A percentile compares a stretch with the other conserved stretches of the same genome.
Conservation (phyloP, 73 alveolate genomes). For the Uronychia binucleata region DNA sequence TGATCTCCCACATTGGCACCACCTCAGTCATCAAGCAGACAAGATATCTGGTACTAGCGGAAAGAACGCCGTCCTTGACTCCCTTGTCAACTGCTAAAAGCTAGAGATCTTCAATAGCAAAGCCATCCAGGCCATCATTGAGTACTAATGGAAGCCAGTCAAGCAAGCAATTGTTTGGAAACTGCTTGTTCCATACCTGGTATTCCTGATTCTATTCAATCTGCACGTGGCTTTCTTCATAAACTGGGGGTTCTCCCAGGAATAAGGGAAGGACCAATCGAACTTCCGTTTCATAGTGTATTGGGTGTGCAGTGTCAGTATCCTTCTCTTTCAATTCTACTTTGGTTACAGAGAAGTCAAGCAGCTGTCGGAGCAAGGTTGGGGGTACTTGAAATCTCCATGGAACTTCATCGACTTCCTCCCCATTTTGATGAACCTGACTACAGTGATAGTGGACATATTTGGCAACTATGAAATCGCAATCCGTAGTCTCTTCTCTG, state of each 20-base stretch:
- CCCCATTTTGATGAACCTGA: conserved; percentile 10
- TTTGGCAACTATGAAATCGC: neutral
- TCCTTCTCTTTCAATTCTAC: conserved; percentile 10
- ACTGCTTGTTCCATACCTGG: neutral
- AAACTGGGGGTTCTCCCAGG: neutral
- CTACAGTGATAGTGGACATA: neutral
- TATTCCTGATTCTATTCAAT: neutral
- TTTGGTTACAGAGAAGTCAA: conserved; percentile 22
- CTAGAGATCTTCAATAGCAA: conserved; percentile 19
- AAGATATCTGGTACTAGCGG: neutral
- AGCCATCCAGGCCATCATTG: conserved; percentile 33
- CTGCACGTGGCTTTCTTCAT: neutral
- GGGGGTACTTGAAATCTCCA: conserved; percentile 21
- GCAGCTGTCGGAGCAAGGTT: neutral
- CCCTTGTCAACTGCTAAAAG: conserved; percentile 18
- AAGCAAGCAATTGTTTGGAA: neutral
- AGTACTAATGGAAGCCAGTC: neutral
- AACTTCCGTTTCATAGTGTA: neutral
- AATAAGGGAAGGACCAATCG: neutral
- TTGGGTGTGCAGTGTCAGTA: neutral
- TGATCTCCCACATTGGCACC: neutral
- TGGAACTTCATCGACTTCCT: conserved; percentile 47
- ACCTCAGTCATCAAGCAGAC: neutral
- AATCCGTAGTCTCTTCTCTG: neutral
- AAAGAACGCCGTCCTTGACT: too few relatives aligned